phyloP scores from a whole-genome alignment of 1,284 basidiomycete species.

The Mycosarcoma maydis region DNA sequence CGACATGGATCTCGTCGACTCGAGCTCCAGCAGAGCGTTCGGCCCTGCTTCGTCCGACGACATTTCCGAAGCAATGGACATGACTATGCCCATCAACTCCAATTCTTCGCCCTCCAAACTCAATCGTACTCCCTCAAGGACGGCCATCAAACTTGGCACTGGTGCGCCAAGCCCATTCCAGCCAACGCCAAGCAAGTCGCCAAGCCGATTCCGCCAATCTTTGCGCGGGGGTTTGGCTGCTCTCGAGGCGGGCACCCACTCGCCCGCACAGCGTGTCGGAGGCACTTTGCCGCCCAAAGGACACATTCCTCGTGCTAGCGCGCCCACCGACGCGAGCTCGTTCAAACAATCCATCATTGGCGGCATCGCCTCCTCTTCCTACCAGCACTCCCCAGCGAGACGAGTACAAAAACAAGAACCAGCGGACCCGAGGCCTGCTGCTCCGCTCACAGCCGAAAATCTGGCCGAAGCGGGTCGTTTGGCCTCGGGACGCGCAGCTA shows the following conservation, averaged over 20 bases:
- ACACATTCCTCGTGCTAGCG: conserved; percentile 4
- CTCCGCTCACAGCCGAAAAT: conserved; percentile 39
- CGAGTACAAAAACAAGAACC: conserved; percentile 31
- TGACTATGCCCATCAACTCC: conserved; percentile 47
- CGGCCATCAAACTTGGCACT: conserved; percentile 12
- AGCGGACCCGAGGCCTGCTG: conserved; percentile 7
- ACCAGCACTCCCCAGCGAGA: conserved; percentile 51
- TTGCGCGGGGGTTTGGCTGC: conserved; percentile 43
- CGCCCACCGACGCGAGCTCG: conserved; percentile 28
- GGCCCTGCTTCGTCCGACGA: conserved; percentile 26
- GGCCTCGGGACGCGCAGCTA: conserved; percentile 22
- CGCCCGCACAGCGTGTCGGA: conserved; percentile 40
- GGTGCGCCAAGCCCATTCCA: conserved; percentile 41
- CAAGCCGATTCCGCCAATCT: conserved; percentile 44
- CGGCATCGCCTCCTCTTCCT: conserved; percentile 48
- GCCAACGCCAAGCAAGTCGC: conserved; percentile 36
- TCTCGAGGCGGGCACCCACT: conserved; percentile 26
- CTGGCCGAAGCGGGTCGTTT: conserved; percentile 25
- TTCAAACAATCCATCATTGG: conserved; percentile 60
- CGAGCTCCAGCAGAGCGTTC: conserved; percentile 20
- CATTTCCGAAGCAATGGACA: conserved; percentile 49
- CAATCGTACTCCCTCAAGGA: conserved; percentile 5
- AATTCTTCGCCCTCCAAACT: conserved; percentile 34
- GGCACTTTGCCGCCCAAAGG: conserved; percentile 22
- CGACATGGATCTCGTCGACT: conserved; percentile 45